Percentiles rank a stretch among this genome's conserved stretches.
Evolutionary conservation across 495 filamentous ascomycete species (phyloP).

Genomic region (Penicillium antarcticum): DNA sequence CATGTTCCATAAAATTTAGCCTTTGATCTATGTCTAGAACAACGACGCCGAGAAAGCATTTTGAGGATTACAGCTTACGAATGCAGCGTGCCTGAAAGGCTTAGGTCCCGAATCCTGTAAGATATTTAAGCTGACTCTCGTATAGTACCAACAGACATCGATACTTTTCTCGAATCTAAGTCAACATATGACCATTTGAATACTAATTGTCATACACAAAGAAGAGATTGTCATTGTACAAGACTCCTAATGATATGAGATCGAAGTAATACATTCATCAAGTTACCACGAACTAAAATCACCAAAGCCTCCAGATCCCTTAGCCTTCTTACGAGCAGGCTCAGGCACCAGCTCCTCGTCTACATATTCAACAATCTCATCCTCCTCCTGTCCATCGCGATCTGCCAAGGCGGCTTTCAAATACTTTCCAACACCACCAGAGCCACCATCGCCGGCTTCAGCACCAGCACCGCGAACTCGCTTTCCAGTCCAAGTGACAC

Average conservation of each 20-base stretch:
- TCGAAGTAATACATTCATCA: too few relatives aligned
- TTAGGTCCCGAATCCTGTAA: too few relatives aligned
- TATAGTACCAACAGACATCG: too few relatives aligned
- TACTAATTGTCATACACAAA: background rate
- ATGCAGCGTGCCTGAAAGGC: too few relatives aligned
- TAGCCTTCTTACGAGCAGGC: constrained; percentile 76
- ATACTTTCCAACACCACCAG: constrained; percentile 72
- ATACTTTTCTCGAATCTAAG: too few relatives aligned
- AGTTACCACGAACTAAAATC: constrained; percentile 63
- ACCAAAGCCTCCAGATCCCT: constrained; percentile 76
- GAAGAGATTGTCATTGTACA: background rate
- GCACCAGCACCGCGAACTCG: constrained; percentile 58
- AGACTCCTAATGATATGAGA: background rate
- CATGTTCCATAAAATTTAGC: too few relatives aligned
- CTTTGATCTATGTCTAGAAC: too few relatives aligned
- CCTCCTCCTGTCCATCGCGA: constrained; percentile 37
- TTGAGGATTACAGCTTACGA: too few relatives aligned
- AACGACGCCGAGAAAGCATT: too few relatives aligned
- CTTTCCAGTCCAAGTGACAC: constrained; percentile 90
- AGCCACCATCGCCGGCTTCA: constrained; percentile 39
- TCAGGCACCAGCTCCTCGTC: constrained; percentile 60
- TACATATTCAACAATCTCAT: constrained; percentile 57
- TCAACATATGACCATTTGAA: too few relatives aligned
- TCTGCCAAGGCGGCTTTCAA: constrained; percentile 54
- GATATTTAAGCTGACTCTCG: too few relatives aligned